phyloP scores from a whole-genome alignment of 345 rosid genomes.

The Carallia brachiata region DNA sequence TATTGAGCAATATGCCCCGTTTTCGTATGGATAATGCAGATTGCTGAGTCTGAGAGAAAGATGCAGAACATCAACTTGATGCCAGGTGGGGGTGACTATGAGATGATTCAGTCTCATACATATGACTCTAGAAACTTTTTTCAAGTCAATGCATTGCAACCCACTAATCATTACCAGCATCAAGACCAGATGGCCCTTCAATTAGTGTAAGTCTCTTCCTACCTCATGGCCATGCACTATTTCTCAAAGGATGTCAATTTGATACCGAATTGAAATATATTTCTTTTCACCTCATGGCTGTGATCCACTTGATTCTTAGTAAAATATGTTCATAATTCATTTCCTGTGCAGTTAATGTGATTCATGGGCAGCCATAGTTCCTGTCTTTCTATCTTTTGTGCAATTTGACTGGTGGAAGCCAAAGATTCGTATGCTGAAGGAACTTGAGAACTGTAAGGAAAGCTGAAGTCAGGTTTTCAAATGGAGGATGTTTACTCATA shows the following conservation, averaged over 20 bases:
- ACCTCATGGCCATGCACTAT: no score
- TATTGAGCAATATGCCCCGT: no score
- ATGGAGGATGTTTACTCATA: slow-evolving; percentile 1
- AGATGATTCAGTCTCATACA: slow-evolving; percentile 56
- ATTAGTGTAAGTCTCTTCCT: slow-evolving; percentile 55
- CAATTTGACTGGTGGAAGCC: slow-evolving; percentile 6
- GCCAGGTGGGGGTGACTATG: slow-evolving; percentile 70
- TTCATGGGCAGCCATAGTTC: neutral
- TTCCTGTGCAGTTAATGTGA: slow-evolving; percentile 22
- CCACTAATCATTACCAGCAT: slow-evolving; percentile 57
- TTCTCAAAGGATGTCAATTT: no score
- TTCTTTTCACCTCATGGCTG: no score
- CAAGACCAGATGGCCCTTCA: slow-evolving; percentile 83
- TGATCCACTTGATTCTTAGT: no score
- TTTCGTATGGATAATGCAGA: slow-evolving; percentile 28
- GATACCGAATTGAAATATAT: no score
- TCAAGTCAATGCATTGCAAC: slow-evolving; percentile 78
- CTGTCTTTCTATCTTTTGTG: neutral
- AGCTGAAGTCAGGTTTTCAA: slow-evolving; percentile 17
- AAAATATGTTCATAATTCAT: no score
- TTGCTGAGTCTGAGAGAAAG: slow-evolving; percentile 83
- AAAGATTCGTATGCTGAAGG: neutral
- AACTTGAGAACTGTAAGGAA: neutral
- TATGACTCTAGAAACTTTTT: slow-evolving; percentile 74
- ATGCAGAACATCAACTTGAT: slow-evolving; percentile 68